Evolutionary conservation across 495 filamentous ascomycete genomes (phyloP).

Genomic region (Podospora fimiseda): DNA sequence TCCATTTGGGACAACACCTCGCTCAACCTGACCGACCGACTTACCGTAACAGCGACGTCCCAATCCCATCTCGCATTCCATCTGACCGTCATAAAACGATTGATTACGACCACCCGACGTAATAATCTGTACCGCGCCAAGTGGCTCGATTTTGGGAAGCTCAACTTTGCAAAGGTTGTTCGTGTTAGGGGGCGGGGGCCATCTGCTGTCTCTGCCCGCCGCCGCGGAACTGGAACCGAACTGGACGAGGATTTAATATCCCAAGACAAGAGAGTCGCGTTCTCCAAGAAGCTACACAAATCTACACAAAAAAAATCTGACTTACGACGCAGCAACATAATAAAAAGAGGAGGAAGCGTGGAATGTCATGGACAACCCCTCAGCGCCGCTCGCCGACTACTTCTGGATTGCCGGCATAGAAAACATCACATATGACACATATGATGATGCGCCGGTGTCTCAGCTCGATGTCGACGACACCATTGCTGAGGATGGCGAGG

Average conservation of each 20-base stretch:
- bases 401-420: slow-evolving; percentile 98
- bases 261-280: too few relatives aligned
- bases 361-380: slow-evolving; percentile 54
- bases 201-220: slow-evolving; percentile 5
- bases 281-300: too few relatives aligned
- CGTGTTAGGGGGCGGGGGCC: slow-evolving; percentile 2
- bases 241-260: too few relatives aligned
- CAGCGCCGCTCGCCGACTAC: slow-evolving; percentile 88
- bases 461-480: slow-evolving; percentile 55
- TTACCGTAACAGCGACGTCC: not conserved
- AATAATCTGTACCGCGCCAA: not conserved
- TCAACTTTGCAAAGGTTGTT: not conserved
- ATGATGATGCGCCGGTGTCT: slow-evolving; percentile 38
- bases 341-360: slow-evolving; percentile 19
- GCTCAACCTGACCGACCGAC: too few relatives aligned
- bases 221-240: not conserved
- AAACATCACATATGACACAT: slow-evolving; percentile 57
- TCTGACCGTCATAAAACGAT: too few relatives aligned
- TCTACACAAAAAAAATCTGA: not conserved
- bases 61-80: not conserved
- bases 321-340: slow-evolving; percentile 7
- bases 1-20: not conserved
- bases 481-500: slow-evolving; percentile 75
- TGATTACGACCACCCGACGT: too few relatives aligned
- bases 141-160: not conserved